Conservation (phyloP, 2,329 filamentous ascomycete genomes). For the Dactylellina haptotyla region DNA sequence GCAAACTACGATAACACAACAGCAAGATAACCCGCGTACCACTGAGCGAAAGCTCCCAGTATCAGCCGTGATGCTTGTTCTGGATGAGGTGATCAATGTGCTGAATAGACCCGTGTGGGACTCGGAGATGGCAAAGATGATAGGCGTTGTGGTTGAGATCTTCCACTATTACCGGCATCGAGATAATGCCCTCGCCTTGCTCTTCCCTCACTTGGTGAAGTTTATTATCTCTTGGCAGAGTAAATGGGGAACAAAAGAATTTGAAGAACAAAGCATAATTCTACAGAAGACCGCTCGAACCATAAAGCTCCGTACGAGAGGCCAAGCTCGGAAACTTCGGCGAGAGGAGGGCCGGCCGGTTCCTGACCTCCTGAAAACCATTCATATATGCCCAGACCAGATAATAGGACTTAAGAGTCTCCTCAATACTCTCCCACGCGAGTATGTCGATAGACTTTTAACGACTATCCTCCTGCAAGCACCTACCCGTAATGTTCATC, state of each 20-base stretch:
- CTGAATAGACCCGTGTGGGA: conserved; percentile 14
- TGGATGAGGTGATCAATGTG: conserved; percentile 13
- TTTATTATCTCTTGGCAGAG: conserved; percentile 29
- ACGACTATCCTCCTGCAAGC: neutral
- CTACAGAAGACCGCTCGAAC: neutral
- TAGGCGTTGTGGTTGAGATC: conserved; percentile 23
- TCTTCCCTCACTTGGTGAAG: conserved; percentile 21
- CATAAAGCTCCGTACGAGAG: no score
- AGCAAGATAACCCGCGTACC: neutral
- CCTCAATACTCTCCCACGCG: conserved; percentile 6
- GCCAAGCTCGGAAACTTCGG: neutral
- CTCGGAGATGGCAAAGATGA: neutral
- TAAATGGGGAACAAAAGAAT: conserved; percentile 22
- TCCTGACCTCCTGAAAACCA: no score
- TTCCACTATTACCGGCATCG: conserved; percentile 2
- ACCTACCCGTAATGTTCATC: neutral
- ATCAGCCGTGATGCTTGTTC: conserved; percentile 1
- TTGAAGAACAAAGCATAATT: neutral
- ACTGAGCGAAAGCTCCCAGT: neutral
- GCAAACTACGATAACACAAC: neutral
- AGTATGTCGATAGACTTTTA: conserved; percentile 13
- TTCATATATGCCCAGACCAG: neutral
- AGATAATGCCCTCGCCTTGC: neutral
- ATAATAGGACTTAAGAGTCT: conserved; percentile 16
- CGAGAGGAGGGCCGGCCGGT: no score